Evolutionary conservation across 768 basidiomycete genomes (phyloP).

Genomic region (Crassisporium funariophilum): DNA sequence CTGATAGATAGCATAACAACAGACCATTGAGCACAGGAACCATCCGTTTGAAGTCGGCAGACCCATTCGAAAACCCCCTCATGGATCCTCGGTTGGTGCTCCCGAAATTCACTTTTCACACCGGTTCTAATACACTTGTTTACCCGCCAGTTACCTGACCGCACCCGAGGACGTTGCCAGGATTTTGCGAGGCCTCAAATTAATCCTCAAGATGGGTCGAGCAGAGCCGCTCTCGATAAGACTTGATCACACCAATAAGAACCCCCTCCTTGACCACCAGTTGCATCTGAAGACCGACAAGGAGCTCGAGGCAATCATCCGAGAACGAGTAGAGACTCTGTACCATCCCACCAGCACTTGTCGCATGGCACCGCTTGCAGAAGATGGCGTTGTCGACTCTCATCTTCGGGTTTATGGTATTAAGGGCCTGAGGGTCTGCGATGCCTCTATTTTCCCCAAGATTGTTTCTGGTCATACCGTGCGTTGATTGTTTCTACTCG

Average conservation of each 20-base stretch:
- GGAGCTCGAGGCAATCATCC: conserved; percentile 40
- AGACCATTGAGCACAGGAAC: conserved; percentile 44
- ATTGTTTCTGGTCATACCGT: conserved; percentile 46
- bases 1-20: background rate
- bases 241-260: conserved; percentile 32
- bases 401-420: conserved; percentile 47
- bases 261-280: conserved; percentile 38
- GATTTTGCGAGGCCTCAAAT: conserved; percentile 38
- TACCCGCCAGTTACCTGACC: conserved; percentile 35
- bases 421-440: conserved; percentile 42
- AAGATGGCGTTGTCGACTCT: conserved; percentile 47
- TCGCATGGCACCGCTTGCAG: conserved; percentile 43
- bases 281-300: conserved; percentile 36
- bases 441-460: conserved; percentile 42
- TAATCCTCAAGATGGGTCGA: conserved; percentile 36
- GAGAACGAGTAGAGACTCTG: conserved; percentile 44
- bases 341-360: conserved; percentile 50
- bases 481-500: conserved; percentile 8
- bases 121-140: background rate
- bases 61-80: conserved; percentile 37
- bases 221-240: conserved; percentile 35
- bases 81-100: conserved; percentile 40
- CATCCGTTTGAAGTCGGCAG: conserved; percentile 36
- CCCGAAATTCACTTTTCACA: background rate
- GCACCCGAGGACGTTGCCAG: conserved; percentile 39